These are phyloP conservation scores for Fusarium phyllophilum DNA, from an alignment of 2,329 filamentous ascomycete genomes.

Conservation along the genomic window DNA sequence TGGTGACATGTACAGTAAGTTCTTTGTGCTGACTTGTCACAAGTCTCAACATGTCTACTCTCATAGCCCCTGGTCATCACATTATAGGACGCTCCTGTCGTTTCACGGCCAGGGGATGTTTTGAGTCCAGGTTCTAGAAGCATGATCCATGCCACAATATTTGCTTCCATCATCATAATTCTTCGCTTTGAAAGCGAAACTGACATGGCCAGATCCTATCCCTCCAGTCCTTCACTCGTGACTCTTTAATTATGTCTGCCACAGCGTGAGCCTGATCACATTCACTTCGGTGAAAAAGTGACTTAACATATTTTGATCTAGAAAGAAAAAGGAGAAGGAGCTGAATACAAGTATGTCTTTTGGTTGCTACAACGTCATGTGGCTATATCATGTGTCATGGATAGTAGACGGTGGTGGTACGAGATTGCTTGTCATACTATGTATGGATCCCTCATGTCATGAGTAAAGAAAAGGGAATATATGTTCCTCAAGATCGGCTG, in stretches of 20 bases:
- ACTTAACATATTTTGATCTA: fast-evolving
- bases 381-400: not conserved
- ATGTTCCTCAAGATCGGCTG: not conserved
- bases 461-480: not conserved
- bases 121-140: not conserved
- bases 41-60: not conserved
- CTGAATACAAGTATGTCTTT: not conserved
- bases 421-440: not conserved
- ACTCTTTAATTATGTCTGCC: not conserved
- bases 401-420: not conserved
- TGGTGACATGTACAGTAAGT: not conserved
- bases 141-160: not conserved
- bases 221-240: not conserved
- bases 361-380: not conserved
- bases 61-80: not conserved
- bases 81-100: not conserved
- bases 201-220: not conserved
- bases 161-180: not conserved
- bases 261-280: not conserved
- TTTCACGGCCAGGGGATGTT: not conserved
- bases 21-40: not conserved
- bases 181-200: not conserved
- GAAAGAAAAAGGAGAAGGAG: fast-evolving
- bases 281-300: not conserved
- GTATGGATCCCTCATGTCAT: no score